These are phyloP conservation scores for Trichoderma lentiforme DNA, from an alignment of 2,329 filamentous ascomycete species.

Conservation along the genomic window DNA sequence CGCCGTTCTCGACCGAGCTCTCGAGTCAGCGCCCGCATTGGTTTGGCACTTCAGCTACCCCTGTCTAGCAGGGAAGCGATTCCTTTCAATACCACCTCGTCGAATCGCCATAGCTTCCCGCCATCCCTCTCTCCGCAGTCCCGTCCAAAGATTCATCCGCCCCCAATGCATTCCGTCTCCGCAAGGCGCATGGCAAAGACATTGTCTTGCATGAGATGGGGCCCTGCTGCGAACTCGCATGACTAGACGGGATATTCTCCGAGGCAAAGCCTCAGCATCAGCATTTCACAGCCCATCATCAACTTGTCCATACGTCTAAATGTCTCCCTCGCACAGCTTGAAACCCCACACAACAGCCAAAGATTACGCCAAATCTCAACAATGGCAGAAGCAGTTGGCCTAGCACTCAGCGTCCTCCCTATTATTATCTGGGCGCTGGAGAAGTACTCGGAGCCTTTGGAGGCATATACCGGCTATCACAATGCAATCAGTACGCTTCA, in stretches of 20 bases:
- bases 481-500: conserved; percentile 9
- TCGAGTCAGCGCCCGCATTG: neutral
- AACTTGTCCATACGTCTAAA: neutral
- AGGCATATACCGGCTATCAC: conserved; percentile 11
- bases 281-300: neutral
- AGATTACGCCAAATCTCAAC: neutral
- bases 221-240: neutral
- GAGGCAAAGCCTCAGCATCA: neutral
- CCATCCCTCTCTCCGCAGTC: neutral
- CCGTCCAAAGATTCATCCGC: neutral
- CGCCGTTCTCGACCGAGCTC: neutral
- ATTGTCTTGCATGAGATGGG: neutral
- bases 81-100: conserved; percentile 5
- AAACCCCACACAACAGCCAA: neutral
- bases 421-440: conserved; percentile 14
- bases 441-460: conserved; percentile 13
- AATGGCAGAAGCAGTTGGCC: conserved; percentile 11
- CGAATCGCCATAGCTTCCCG: neutral
- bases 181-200: neutral
- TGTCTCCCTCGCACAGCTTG: neutral
- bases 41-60: neutral
- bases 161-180: neutral
- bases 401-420: conserved; percentile 9
- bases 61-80: conserved; percentile 1
- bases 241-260: neutral